A percentile compares a stretch with the other conserved stretches of the same genome.
Evolutionary conservation across 208 protist species (phyloP).

Genomic region (Leishmania martiniquensis): DNA sequence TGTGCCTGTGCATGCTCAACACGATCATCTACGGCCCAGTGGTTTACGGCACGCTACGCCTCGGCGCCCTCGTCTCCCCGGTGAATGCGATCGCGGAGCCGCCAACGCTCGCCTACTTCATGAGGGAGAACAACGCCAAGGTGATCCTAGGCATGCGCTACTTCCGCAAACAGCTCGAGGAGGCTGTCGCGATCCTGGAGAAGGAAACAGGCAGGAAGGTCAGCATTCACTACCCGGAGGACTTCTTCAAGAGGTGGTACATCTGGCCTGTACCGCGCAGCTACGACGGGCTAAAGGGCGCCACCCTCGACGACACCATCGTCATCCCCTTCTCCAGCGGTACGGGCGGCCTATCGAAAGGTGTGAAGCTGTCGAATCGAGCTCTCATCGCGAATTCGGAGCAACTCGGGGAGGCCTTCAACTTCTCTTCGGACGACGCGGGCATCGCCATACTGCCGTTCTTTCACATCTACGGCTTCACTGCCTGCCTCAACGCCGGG

Average conservation of each 20-base stretch:
- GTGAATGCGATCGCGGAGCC: constrained; percentile 30
- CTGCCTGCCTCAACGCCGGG: constrained; percentile 36
- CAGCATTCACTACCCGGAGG: constrained; percentile 29
- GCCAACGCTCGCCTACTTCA: constrained; percentile 22
- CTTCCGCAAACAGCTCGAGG: constrained; percentile 24
- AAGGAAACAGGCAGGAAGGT: constrained; percentile 28
- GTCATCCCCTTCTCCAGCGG: constrained; percentile 21
- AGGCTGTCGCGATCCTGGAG: constrained; percentile 22
- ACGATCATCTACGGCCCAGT: constrained; percentile 30
- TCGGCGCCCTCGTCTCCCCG: constrained; percentile 39
- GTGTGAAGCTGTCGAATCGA: constrained; percentile 50
- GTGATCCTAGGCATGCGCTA: constrained; percentile 26
- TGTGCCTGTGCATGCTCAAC: constrained; percentile 35
- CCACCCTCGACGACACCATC: constrained; percentile 21
- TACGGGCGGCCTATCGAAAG: constrained; percentile 45
- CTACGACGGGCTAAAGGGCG: constrained; percentile 18
- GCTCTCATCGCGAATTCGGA: constrained; percentile 35
- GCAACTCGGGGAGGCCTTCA: constrained; percentile 26
- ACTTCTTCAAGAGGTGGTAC: constrained; percentile 26
- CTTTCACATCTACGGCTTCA: constrained; percentile 89
- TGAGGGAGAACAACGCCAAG: constrained; percentile 29
- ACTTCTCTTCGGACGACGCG: constrained; percentile 28
- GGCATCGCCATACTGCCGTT: constrained; percentile 65
- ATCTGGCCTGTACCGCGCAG: constrained; percentile 17
- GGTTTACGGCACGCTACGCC: constrained; percentile 32